Percentiles rank a stretch among this genome's conserved stretches.
These are phyloP conservation scores for Citrus unshiu DNA, from an alignment of 345 rosid genomes.

Conservation along the genomic window DNA sequence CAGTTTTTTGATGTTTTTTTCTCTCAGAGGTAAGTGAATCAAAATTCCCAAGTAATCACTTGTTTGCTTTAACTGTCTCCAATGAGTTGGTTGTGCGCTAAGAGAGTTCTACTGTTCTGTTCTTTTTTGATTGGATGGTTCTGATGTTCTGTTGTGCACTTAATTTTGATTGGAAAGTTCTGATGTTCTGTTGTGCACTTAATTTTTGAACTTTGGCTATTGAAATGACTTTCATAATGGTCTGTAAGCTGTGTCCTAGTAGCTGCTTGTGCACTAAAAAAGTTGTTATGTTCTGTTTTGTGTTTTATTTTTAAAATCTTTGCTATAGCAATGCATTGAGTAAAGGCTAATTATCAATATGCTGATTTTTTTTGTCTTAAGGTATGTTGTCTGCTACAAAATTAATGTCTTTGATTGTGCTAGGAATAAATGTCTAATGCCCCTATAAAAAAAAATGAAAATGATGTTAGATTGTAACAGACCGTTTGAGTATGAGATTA, in stretches of 20 bases:
- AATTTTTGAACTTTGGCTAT: background rate
- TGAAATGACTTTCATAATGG: background rate
- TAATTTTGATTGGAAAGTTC: background rate
- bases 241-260: background rate
- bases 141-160: background rate
- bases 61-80: constrained; percentile 7
- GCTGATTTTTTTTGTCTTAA: background rate
- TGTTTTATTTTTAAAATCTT: background rate
- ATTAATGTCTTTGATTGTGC: background rate
- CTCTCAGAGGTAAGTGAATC: constrained; percentile 46
- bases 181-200: background rate
- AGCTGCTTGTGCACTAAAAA: constrained; percentile 1
- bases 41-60: background rate
- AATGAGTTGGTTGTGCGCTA: constrained; percentile 1
- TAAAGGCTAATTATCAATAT: background rate
- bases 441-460: no score
- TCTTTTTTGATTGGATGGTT: no score
- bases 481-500: background rate
- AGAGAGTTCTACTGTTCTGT: background rate
- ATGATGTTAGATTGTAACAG: background rate
- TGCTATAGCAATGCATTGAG: background rate
- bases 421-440: background rate
- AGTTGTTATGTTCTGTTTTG: background rate
- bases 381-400: background rate
- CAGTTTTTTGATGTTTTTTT: constrained; percentile 48